phyloP scores from a whole-genome alignment of 2,329 filamentous ascomycete species.

The Zymoseptoria passerinii region DNA sequence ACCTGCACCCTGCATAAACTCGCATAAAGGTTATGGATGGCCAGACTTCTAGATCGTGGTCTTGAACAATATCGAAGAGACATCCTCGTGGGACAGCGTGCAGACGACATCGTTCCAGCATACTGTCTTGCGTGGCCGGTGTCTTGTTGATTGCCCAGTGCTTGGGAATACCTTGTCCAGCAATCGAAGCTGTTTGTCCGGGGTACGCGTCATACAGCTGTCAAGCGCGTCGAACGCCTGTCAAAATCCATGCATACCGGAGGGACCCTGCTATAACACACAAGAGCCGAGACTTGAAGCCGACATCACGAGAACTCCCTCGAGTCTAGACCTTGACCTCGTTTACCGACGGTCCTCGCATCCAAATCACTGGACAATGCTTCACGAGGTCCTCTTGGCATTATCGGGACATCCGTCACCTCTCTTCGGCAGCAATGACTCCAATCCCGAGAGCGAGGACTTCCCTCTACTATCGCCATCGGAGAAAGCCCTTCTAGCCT shows the following conservation, averaged over 20 bases:
- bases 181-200: background rate
- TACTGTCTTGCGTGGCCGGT: background rate
- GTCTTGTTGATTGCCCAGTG: background rate
- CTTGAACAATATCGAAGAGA: background rate
- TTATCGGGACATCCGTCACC: slow-evolving; percentile 89
- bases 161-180: background rate
- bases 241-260: background rate
- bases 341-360: too few relatives aligned
- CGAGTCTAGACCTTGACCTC: too few relatives aligned
- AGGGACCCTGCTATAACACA: background rate
- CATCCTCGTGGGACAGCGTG: background rate
- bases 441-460: slow-evolving; percentile 24
- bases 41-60: background rate
- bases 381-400: slow-evolving; percentile 96
- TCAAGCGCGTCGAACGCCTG: background rate
- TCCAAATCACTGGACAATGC: slow-evolving; percentile 49
- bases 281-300: background rate
- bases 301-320: too few relatives aligned
- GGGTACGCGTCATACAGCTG: background rate
- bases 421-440: slow-evolving; percentile 54
- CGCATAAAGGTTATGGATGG: background rate
- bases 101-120: background rate
- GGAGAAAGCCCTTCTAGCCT: slow-evolving; percentile 72
- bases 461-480: slow-evolving; percentile 58
- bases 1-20: background rate